phyloP scores from a whole-genome alignment of 2,329 filamentous ascomycete species.

The Pseudopyrenochaeta lycopersici region DNA sequence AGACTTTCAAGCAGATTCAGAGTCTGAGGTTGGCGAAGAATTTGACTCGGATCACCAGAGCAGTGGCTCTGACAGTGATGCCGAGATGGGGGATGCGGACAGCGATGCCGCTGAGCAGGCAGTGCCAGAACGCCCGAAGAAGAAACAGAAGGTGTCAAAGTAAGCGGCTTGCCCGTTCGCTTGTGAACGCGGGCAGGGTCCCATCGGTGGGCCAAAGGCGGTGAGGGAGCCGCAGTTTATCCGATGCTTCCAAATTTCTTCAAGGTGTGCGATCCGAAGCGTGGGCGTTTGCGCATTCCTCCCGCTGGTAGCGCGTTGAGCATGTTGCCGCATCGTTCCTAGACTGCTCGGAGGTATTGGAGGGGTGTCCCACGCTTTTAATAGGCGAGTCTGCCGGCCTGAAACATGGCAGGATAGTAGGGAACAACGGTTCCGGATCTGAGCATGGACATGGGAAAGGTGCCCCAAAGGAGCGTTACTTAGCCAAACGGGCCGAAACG shows the following conservation, averaged over 20 bases:
- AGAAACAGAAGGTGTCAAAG: slow-evolving; percentile 66
- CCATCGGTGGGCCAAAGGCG: slow-evolving; percentile 23
- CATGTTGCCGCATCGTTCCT: background rate
- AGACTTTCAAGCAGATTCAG: slow-evolving; percentile 91
- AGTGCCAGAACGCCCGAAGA: slow-evolving; percentile 68
- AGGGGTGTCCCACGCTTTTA: background rate
- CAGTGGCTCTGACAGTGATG: slow-evolving; percentile 74
- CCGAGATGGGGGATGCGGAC: slow-evolving; percentile 71
- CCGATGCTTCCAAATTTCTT: slow-evolving; percentile 32
- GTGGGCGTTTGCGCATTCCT: slow-evolving; percentile 22
- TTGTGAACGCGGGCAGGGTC: slow-evolving; percentile 3
- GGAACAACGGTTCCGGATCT: background rate
- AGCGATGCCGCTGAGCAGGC: slow-evolving; percentile 58
- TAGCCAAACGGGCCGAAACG: background rate
- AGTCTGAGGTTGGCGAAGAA: slow-evolving; percentile 96
- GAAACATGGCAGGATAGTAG: background rate
- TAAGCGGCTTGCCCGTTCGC: slow-evolving; percentile 21
- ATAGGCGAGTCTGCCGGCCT: background rate
- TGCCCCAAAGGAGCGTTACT: background rate
- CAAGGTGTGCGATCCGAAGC: slow-evolving; percentile 20
- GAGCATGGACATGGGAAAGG: background rate
- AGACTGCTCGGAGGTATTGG: slow-evolving; percentile 1
- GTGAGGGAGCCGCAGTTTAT: slow-evolving; percentile 29
- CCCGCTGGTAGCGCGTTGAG: background rate
- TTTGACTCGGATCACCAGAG: slow-evolving; percentile 93